phyloP scores from a whole-genome alignment of 208 protist genomes.

The Entamoeba histolytica region DNA sequence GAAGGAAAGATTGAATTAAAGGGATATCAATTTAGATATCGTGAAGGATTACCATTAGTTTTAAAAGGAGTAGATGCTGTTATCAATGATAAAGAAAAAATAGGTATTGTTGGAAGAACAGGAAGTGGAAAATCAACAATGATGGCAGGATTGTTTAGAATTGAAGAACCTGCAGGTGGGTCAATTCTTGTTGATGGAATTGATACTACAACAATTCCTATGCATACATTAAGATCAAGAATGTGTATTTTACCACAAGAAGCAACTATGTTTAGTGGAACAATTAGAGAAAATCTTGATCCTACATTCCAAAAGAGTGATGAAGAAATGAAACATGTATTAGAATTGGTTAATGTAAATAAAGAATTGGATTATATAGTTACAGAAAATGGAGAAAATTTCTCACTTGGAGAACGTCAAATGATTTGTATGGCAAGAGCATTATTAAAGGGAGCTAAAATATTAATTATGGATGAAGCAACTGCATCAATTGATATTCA shows the following conservation, averaged over 20 bases:
- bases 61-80: constrained; percentile 19
- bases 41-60: constrained; percentile 18
- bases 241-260: constrained; percentile 35
- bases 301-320: constrained; percentile 13
- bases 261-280: constrained; percentile 30
- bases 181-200: constrained; percentile 27
- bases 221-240: constrained; percentile 10
- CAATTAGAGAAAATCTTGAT: constrained; percentile 29
- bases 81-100: constrained; percentile 20
- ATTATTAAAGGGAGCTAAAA: too few species aligned
- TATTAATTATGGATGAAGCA: too few species aligned
- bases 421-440: too few species aligned
- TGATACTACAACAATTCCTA: constrained; percentile 10
- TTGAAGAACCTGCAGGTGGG: constrained; percentile 17
- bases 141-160: constrained; percentile 25
- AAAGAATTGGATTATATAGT: neutral
- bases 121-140: constrained; percentile 36
- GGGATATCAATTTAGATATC: neutral
- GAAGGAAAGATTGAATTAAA: neutral
- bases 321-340: constrained; percentile 12
- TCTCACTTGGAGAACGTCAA: too few species aligned
- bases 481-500: too few species aligned
- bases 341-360: neutral
- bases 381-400: too few species aligned
- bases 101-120: constrained; percentile 37